These are phyloP conservation scores for Xylaria multiplex DNA, from an alignment of 2,329 filamentous ascomycete species.

Conservation along the genomic window DNA sequence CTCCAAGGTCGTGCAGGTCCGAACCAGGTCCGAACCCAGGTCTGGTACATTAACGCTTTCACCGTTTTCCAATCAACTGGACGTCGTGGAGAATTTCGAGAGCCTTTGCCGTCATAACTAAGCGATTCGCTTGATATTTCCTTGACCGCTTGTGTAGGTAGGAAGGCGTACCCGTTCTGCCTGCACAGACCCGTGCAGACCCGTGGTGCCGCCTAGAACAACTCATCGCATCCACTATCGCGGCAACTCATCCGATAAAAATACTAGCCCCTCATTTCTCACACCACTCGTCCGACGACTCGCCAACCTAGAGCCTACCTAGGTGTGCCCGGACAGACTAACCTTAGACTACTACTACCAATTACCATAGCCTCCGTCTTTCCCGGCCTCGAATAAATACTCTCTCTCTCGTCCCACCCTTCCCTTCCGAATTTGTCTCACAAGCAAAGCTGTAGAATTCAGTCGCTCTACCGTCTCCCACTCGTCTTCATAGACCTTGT, in stretches of 20 bases:
- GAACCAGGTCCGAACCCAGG: neutral
- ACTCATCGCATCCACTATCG: conserved; percentile 26
- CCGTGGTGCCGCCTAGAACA: conserved; percentile 16
- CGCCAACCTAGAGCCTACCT: neutral
- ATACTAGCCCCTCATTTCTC: conserved; percentile 17
- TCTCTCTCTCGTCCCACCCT: neutral
- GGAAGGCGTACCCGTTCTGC: neutral
- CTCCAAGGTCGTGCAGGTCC: conserved; percentile 1
- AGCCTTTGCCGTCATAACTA: conserved; percentile 1
- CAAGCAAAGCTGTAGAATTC: conserved; percentile 20
- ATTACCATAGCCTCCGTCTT: conserved; percentile 1
- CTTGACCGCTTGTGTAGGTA: neutral
- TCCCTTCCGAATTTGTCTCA: neutral
- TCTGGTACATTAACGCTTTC: neutral
- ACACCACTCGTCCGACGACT: conserved; percentile 1
- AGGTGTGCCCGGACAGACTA: neutral
- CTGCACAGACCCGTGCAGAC: neutral
- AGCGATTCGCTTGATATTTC: conserved; percentile 14
- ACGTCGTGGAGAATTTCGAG: conserved; percentile 11
- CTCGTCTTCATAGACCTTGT: conserved; percentile 25
- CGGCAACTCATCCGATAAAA: conserved; percentile 24
- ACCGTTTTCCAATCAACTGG: conserved; percentile 20
- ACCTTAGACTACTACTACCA: too few species aligned
- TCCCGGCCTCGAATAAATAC: conserved; percentile 18
- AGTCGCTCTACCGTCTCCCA: neutral